These are phyloP conservation scores for Nicotiana paniculata DNA, from an alignment of 257 asterid genomes.

Conservation along the genomic window DNA sequence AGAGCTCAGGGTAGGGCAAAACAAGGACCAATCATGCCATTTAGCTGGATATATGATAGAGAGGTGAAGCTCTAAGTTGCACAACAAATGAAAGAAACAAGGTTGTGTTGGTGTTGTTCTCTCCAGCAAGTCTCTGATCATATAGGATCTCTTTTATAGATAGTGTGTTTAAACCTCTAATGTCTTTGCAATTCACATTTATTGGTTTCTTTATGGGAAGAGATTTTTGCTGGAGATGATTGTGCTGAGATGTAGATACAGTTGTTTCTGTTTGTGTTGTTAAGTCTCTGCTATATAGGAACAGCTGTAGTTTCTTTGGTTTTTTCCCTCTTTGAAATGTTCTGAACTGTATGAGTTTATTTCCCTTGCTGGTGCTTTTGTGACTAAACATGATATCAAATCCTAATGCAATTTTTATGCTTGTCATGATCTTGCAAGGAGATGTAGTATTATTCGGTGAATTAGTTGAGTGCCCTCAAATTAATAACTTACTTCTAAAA, in stretches of 20 bases:
- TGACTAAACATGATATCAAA: slow-evolving; percentile 1
- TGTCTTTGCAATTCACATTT: slow-evolving; percentile 1
- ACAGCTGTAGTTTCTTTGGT: slow-evolving; percentile 20
- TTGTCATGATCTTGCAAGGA: not conserved
- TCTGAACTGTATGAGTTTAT: slow-evolving; percentile 4
- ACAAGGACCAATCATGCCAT: slow-evolving; percentile 38
- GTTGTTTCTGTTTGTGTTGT: slow-evolving; percentile 14
- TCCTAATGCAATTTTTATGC: slow-evolving; percentile 15
- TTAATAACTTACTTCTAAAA: no score
- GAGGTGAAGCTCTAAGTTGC: slow-evolving; percentile 52
- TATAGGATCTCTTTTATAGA: slow-evolving; percentile 1
- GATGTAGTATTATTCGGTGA: not conserved
- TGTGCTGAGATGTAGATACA: slow-evolving; percentile 37
- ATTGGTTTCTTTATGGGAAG: slow-evolving; percentile 4
- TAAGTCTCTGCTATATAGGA: slow-evolving; percentile 20
- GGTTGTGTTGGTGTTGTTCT: not conserved
- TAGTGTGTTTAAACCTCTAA: slow-evolving; percentile 5
- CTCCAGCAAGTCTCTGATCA: slow-evolving; percentile 4
- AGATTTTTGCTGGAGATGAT: slow-evolving; percentile 12
- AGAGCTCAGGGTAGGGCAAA: slow-evolving; percentile 58
- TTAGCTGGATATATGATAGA: slow-evolving; percentile 65
- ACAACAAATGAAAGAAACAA: not conserved
- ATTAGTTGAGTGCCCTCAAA: not conserved
- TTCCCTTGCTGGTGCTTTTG: slow-evolving; percentile 9
- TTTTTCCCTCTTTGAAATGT: not conserved